Percentiles rank a stretch among this genome's conserved stretches.
Evolutionary conservation across 495 filamentous ascomycete genomes (phyloP).

Genomic region (Penicillium lagena): DNA sequence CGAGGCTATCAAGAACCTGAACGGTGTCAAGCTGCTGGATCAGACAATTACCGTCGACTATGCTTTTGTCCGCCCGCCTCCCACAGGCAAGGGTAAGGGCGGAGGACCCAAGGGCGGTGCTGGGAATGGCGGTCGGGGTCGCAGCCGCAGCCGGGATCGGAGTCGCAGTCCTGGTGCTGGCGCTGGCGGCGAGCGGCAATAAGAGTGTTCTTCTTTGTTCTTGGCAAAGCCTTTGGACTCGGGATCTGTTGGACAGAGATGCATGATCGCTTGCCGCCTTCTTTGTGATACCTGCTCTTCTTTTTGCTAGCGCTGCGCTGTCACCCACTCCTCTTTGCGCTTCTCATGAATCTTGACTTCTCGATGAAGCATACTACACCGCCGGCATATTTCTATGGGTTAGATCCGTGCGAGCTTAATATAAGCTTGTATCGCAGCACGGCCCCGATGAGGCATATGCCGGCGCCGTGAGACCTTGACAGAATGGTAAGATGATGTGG

Average conservation of each 20-base stretch:
- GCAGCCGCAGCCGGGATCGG: conserved; percentile 52
- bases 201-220: conserved; percentile 1
- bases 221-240: too few relatives aligned
- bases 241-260: neutral
- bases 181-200: conserved; percentile 32
- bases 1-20: conserved; percentile 74
- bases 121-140: conserved; percentile 44
- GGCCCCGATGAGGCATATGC: conserved; percentile 11
- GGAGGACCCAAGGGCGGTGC: conserved; percentile 41
- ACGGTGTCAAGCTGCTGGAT: conserved; percentile 79
- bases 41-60: conserved; percentile 92
- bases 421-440: neutral
- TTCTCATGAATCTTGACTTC: too few relatives aligned
- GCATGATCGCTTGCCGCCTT: conserved; percentile 8
- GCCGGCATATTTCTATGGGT: conserved; percentile 4
- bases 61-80: conserved; percentile 92
- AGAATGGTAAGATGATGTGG: conserved; percentile 19
- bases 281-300: conserved; percentile 5
- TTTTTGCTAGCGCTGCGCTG: neutral
- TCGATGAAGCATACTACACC: neutral
- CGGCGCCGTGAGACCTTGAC: conserved; percentile 26
- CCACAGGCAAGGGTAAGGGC: conserved; percentile 54
- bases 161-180: conserved; percentile 53
- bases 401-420: neutral
- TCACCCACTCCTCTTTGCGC: too few relatives aligned